phyloP scores from a whole-genome alignment of 192 early-diverging fungal genomes.

The Entomortierella chlamydospora region DNA sequence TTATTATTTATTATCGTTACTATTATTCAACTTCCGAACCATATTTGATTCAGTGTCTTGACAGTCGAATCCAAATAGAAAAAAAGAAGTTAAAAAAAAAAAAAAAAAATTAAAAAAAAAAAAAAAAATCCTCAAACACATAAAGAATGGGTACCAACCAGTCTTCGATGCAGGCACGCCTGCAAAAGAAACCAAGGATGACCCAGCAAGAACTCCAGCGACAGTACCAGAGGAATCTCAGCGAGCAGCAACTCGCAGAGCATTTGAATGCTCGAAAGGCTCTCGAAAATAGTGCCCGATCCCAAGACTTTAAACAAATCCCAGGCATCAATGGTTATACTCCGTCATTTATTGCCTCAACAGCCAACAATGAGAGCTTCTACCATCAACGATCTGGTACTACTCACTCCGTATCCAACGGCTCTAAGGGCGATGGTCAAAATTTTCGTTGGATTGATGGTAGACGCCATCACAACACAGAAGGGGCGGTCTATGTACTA shows the following conservation, averaged over 20 bases:
- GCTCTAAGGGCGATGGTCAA: neutral
- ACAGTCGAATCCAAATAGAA: too few relatives aligned
- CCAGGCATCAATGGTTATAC: conserved; percentile 42
- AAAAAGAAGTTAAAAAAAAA: too few relatives aligned
- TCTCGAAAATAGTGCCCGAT: conserved; percentile 30
- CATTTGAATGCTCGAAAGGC: conserved; percentile 31
- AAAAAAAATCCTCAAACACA: too few relatives aligned
- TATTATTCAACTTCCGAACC: too few relatives aligned
- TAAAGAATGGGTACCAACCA: conserved; percentile 39
- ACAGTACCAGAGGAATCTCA: conserved; percentile 50
- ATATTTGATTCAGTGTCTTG: too few relatives aligned
- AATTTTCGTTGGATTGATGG: conserved; percentile 54
- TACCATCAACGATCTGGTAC: conserved; percentile 38
- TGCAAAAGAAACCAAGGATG: conserved; percentile 47
- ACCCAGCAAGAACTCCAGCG: conserved; percentile 47
- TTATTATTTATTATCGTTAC: too few relatives aligned
- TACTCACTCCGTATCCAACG: conserved; percentile 19
- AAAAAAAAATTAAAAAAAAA: too few relatives aligned
- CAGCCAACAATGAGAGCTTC: conserved; percentile 52
- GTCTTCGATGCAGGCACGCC: conserved; percentile 27
- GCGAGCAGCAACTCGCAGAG: conserved; percentile 45
- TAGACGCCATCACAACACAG: conserved; percentile 54
- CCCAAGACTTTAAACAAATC: conserved; percentile 40
- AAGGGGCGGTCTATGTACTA: conserved; percentile 53
- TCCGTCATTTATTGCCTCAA: conserved; percentile 41